A percentile compares a stretch with the other conserved stretches of the same genome.
phyloP scores from a whole-genome alignment of 805 yeast genomes.

The Ascoidea asiatica region DNA sequence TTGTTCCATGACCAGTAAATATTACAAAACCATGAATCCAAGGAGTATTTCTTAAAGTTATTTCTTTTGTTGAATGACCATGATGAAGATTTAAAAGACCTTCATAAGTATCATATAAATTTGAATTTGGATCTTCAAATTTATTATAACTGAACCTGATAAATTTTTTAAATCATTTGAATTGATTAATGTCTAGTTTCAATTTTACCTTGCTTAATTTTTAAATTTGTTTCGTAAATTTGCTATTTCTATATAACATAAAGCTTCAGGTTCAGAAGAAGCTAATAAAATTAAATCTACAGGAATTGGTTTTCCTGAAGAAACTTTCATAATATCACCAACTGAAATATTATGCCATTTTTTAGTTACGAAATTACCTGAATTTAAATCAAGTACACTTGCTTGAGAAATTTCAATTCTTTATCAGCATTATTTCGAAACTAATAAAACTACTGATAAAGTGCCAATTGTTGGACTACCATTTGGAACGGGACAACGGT shows the following conservation, averaged over 20 bases:
- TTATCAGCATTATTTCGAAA: conserved; percentile 84
- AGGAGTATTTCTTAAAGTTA: conserved; percentile 83
- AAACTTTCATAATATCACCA: conserved; percentile 81
- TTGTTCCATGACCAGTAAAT: conserved; percentile 97
- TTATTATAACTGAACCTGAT: conserved; percentile 47
- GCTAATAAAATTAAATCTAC: conserved; percentile 79
- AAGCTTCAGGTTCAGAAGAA: conserved; percentile 96
- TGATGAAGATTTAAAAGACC: conserved; percentile 92
- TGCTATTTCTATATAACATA: conserved; percentile 95
- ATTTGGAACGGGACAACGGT: no score
- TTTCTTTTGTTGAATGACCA: conserved; percentile 83
- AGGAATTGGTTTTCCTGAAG: conserved; percentile 83
- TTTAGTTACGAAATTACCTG: conserved; percentile 49
- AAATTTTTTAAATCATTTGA: conserved; percentile 42
- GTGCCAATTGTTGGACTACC: conserved; percentile 96
- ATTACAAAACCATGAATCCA: conserved; percentile 92
- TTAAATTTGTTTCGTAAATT: conserved; percentile 87
- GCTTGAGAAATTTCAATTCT: conserved; percentile 73
- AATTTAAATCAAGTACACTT: conserved; percentile 40
- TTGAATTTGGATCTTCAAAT: conserved; percentile 93
- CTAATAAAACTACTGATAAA: conserved; percentile 65
- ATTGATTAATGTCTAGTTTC: conserved; percentile 68
- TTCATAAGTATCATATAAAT: conserved; percentile 88
- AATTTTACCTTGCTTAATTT: conserved; percentile 76
- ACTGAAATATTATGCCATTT: conserved; percentile 83